phyloP scores from a whole-genome alignment of 2,329 filamentous ascomycete genomes.

The Exophiala viscosa region DNA sequence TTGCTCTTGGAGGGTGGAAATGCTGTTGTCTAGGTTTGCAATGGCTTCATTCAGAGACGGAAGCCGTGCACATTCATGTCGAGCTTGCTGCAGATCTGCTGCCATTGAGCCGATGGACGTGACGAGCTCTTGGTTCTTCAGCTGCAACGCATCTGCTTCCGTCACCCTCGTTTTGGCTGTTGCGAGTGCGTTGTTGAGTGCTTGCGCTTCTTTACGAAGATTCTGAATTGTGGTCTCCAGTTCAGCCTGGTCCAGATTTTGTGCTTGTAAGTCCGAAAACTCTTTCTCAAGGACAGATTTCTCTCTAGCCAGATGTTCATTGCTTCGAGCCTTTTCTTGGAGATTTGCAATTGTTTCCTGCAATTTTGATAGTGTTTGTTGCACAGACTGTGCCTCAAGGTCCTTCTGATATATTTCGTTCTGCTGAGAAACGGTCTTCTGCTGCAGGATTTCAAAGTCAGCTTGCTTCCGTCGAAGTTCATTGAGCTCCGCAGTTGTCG shows the following conservation, averaged over 20 bases:
- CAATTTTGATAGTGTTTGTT: too few species aligned
- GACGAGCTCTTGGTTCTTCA: neutral
- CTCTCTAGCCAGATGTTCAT: too few species aligned
- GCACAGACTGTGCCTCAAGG: too few species aligned
- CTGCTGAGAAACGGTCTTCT: too few species aligned
- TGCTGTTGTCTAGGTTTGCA: neutral
- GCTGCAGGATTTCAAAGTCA: neutral
- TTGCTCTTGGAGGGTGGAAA: neutral
- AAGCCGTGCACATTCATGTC: neutral
- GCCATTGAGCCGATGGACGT: neutral
- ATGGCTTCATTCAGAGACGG: neutral
- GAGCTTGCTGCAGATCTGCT: neutral
- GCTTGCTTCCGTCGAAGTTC: neutral
- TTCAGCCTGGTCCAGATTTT: too few species aligned
- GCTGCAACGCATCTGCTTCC: neutral
- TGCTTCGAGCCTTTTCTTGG: too few species aligned
- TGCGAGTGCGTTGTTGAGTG: neutral
- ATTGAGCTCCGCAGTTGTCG: neutral
- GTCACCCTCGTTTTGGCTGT: neutral
- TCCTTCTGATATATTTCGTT: too few species aligned
- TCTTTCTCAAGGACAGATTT: too few species aligned
- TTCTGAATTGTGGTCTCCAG: neutral
- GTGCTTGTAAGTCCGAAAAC: too few species aligned
- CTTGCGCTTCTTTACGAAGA: neutral
- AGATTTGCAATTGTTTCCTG: too few species aligned